Evolutionary conservation across 306 rosid species (phyloP), one percentile per base, ranked within the genome.

Genomic region (Albizia julibrissin): DNA sequence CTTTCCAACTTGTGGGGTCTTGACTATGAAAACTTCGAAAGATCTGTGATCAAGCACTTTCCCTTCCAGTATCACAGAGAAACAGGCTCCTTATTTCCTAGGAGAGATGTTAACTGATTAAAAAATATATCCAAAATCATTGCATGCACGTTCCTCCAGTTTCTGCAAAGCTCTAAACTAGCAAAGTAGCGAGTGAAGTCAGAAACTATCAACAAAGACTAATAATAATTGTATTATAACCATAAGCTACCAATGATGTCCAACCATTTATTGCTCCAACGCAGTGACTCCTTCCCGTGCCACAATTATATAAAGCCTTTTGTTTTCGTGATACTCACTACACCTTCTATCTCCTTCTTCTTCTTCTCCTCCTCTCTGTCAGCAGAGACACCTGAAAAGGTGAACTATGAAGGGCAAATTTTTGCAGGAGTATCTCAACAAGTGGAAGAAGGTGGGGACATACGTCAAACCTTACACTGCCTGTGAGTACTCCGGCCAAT

Each of bases 81-180:
- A 61, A 40, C 76, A 72, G 52, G 47, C 21, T 56, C 64, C 72
- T 83, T 72, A 59, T 6, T 69, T 71, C 81, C 74, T 81, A 75
- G 75, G 84, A 83, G 46, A 43, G 80, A 83, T 37, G 13, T 73
- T 69, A 52, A 54, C 79, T 49, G 18, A 5, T 59, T 9, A 24
- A 44, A 27, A 49, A 67, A 77, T 73, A 40, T 49, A 75, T 37
- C 64, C 44, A 10, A 68, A 76, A 77, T 77, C 85, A 71, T 64
- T 72, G 82, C 85, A 80, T 84, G 91, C 90, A 85, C 88, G 89
- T 87, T 91, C 94, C 95, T 93, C 89, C 94, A 87, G 33, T 87
- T 86, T 70, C 87, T 88, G 90, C 91, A 86, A 75, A 58, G 39
- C 78, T 72, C 26, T 10, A 52, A 70, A 69, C 78, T 47, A 73